Evolutionary conservation across 345 rosid genomes (phyloP).

Genomic region (Acer negundo): DNA sequence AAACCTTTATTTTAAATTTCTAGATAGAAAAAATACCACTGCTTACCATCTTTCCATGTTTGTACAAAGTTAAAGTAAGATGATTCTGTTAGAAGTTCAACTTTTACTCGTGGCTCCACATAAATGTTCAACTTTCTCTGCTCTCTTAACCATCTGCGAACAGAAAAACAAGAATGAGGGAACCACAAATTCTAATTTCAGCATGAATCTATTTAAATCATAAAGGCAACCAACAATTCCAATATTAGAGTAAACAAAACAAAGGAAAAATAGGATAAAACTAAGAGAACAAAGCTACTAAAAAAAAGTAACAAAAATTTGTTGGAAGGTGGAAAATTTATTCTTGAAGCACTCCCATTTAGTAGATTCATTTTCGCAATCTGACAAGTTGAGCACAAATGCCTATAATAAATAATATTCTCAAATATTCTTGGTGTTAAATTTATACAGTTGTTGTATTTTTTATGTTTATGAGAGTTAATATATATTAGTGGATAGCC

Average conservation of each 20-base stretch:
- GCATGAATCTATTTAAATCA: slow-evolving; percentile 2
- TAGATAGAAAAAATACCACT: slow-evolving; percentile 2
- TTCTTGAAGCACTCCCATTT: neutral
- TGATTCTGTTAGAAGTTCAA: slow-evolving; percentile 82
- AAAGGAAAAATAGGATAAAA: neutral
- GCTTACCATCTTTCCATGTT: slow-evolving; percentile 94
- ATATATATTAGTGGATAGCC: no score
- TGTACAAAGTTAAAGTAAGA: slow-evolving; percentile 70
- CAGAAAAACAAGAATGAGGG: slow-evolving; percentile 20
- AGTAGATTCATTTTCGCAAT: neutral
- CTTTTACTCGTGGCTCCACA: slow-evolving; percentile 84
- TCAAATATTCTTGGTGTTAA: neutral
- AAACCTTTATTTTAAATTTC: neutral
- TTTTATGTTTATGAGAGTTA: no score
- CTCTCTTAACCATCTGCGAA: slow-evolving; percentile 85
- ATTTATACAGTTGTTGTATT: no score
- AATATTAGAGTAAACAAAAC: neutral
- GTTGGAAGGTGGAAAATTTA: neutral
- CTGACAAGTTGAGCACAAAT: neutral
- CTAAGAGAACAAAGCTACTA: neutral
- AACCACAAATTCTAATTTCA: neutral
- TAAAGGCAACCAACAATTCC: slow-evolving; percentile 1
- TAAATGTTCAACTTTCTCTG: slow-evolving; percentile 67
- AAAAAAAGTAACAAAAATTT: neutral
- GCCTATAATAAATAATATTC: neutral